A percentile compares a stretch with the other conserved stretches of the same genome.
phyloP scores from a whole-genome alignment of 2,329 filamentous ascomycete genomes.

The Xylariaceae sp. region DNA sequence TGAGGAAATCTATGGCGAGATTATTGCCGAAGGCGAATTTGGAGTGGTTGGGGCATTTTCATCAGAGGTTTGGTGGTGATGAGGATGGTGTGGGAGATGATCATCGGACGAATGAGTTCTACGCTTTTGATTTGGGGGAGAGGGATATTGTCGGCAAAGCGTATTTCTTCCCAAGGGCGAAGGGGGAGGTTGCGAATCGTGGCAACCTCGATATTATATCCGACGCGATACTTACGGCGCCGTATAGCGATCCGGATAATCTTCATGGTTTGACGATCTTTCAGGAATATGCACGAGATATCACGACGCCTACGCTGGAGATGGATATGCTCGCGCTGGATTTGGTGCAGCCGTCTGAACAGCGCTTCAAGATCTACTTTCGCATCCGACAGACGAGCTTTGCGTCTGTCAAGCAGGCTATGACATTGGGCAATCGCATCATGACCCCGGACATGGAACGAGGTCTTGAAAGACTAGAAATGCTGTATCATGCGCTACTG shows the following conservation, averaged over 20 bases:
- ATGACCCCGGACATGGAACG: slow-evolving; percentile 2
- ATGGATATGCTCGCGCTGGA: slow-evolving; percentile 12
- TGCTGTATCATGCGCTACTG: slow-evolving; percentile 9
- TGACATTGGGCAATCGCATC: slow-evolving; percentile 6
- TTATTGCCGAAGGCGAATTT: slow-evolving; percentile 6
- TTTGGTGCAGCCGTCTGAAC: slow-evolving; percentile 5
- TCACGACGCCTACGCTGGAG: background rate
- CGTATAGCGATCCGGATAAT: slow-evolving; percentile 2
- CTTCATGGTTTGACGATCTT: slow-evolving; percentile 6
- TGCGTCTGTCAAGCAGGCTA: slow-evolving; percentile 4
- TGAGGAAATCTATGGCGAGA: slow-evolving; percentile 1
- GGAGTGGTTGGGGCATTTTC: slow-evolving; percentile 12
- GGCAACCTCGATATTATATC: slow-evolving; percentile 10
- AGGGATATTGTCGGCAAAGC: slow-evolving; percentile 6
- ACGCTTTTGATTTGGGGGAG: slow-evolving; percentile 8
- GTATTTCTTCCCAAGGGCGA: slow-evolving; percentile 10
- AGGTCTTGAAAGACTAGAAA: slow-evolving; percentile 4
- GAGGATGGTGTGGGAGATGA: background rate
- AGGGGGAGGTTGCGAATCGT: background rate
- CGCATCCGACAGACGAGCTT: slow-evolving; percentile 4
- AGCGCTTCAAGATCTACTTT: slow-evolving; percentile 11
- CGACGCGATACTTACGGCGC: slow-evolving; percentile 5
- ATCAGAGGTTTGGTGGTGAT: background rate
- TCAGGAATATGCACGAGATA: slow-evolving; percentile 1
- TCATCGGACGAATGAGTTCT: slow-evolving; percentile 8